phyloP scores from a whole-genome alignment of 768 basidiomycete species.

The Panaeolus papilionaceus region DNA sequence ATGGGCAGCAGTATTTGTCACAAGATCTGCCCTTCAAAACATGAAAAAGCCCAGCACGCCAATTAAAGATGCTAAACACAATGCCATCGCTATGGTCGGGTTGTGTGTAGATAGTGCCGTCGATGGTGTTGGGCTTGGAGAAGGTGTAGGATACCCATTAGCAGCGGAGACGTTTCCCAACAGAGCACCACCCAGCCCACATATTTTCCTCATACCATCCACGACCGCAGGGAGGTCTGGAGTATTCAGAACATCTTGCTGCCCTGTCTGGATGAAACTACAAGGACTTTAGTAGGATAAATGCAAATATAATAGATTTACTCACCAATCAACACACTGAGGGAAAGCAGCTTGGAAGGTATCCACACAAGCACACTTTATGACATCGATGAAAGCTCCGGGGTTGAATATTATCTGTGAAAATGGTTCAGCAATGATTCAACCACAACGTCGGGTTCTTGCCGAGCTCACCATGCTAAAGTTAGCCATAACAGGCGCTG shows the following conservation, averaged over 20 bases:
- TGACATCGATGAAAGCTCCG: constrained; percentile 63
- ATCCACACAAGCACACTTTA: constrained; percentile 66
- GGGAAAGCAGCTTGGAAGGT: constrained; percentile 55
- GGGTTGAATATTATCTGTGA: constrained; percentile 68
- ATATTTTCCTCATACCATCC: constrained; percentile 56
- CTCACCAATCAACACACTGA: constrained; percentile 73
- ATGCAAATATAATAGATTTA: constrained; percentile 9
- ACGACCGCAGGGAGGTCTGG: constrained; percentile 54
- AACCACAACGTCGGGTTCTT: background rate
- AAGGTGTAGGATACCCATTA: constrained; percentile 36
- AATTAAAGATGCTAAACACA: constrained; percentile 13
- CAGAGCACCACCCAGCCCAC: constrained; percentile 55
- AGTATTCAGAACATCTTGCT: constrained; percentile 55
- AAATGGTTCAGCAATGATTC: background rate
- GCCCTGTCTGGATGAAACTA: constrained; percentile 65
- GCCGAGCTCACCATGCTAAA: constrained; percentile 50
- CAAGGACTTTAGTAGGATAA: background rate
- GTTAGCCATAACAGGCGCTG: constrained; percentile 63
- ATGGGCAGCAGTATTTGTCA: constrained; percentile 13
- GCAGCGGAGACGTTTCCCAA: constrained; percentile 56
- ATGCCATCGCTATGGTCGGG: background rate
- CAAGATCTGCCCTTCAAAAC: constrained; percentile 12
- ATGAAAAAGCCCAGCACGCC: constrained; percentile 20
- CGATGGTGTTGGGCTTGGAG: constrained; percentile 18
- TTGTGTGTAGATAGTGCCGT: background rate